These are phyloP conservation scores for Penicillium malachiteum DNA, from an alignment of 495 filamentous ascomycete species.

Conservation along the genomic window DNA sequence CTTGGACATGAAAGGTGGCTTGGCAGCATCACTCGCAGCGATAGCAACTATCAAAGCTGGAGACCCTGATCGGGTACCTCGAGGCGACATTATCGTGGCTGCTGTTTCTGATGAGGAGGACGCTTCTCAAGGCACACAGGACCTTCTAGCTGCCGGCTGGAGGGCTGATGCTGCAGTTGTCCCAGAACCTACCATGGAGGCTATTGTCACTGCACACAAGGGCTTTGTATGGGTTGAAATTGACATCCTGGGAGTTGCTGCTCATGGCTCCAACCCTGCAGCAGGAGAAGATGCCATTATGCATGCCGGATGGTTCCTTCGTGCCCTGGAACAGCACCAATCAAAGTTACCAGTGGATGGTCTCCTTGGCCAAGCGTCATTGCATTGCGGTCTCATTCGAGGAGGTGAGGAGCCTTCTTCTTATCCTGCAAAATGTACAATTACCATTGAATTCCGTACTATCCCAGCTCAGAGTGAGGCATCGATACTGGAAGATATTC, in stretches of 20 bases:
- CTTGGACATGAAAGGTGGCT: constrained; percentile 49
- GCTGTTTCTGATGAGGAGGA: constrained; percentile 52
- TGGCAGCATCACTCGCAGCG: constrained; percentile 42
- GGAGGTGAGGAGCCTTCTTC: constrained; percentile 50
- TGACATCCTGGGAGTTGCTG: constrained; percentile 43
- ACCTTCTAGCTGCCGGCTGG: constrained; percentile 49
- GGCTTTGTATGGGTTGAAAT: constrained; percentile 50
- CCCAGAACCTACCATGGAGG: constrained; percentile 38
- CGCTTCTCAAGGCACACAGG: constrained; percentile 42
- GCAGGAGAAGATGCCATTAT: constrained; percentile 45
- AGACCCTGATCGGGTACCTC: constrained; percentile 10
- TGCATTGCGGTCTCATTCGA: constrained; percentile 46
- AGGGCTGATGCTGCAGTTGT: constrained; percentile 45
- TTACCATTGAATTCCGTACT: constrained; percentile 47
- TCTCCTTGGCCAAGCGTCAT: constrained; percentile 32
- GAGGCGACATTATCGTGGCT: constrained; percentile 47
- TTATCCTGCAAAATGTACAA: constrained; percentile 41
- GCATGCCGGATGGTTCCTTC: constrained; percentile 43
- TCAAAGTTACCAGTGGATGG: constrained; percentile 30
- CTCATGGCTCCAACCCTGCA: constrained; percentile 44
- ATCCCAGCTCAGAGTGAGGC: constrained; percentile 35
- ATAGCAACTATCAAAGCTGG: constrained; percentile 30
- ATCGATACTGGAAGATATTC: constrained; percentile 30
- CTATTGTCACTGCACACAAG: constrained; percentile 43
- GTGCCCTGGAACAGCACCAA: constrained; percentile 39